Conservation (phyloP, 352 stramenopile species). For the Globisporangium solare region DNA sequence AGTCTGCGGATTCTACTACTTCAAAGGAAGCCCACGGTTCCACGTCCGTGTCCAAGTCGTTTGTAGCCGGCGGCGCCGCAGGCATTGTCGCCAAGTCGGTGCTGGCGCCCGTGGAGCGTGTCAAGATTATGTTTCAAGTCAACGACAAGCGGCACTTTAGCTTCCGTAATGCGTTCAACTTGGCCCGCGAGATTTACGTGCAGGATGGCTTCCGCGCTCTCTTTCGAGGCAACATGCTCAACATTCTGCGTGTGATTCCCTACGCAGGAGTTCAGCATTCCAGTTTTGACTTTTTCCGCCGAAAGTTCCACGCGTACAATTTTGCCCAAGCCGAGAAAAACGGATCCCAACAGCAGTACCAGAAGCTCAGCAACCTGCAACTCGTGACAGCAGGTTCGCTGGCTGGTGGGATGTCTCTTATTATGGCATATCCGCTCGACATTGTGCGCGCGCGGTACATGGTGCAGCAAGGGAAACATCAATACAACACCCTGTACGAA, state of each 20-base stretch:
- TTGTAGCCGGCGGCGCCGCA: slow-evolving; percentile 63
- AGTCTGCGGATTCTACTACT: not conserved
- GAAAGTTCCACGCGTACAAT: slow-evolving; percentile 80
- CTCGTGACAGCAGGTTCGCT: slow-evolving; percentile 68
- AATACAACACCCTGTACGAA: slow-evolving; percentile 68
- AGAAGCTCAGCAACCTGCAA: slow-evolving; percentile 75
- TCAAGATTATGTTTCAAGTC: slow-evolving; percentile 88
- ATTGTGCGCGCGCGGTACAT: slow-evolving; percentile 81
- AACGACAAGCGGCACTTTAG: slow-evolving; percentile 66
- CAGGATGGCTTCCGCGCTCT: slow-evolving; percentile 64
- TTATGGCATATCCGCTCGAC: slow-evolving; percentile 78
- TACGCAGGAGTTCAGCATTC: slow-evolving; percentile 80
- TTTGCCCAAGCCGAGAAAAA: slow-evolving; percentile 36
- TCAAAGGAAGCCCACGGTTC: slow-evolving; percentile 22
- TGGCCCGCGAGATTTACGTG: slow-evolving; percentile 64
- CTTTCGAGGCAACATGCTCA: slow-evolving; percentile 75
- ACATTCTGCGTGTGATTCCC: slow-evolving; percentile 75
- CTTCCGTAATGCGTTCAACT: slow-evolving; percentile 59
- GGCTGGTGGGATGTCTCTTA: slow-evolving; percentile 63
- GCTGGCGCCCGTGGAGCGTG: slow-evolving; percentile 68
- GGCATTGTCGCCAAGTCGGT: slow-evolving; percentile 76
- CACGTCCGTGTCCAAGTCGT: slow-evolving; percentile 79
- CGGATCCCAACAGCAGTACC: slow-evolving; percentile 23
- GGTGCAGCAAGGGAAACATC: slow-evolving; percentile 79
- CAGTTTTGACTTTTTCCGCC: slow-evolving; percentile 79